Conservation (phyloP, 2,329 filamentous ascomycete genomes). For the Coniella lustricola region DNA sequence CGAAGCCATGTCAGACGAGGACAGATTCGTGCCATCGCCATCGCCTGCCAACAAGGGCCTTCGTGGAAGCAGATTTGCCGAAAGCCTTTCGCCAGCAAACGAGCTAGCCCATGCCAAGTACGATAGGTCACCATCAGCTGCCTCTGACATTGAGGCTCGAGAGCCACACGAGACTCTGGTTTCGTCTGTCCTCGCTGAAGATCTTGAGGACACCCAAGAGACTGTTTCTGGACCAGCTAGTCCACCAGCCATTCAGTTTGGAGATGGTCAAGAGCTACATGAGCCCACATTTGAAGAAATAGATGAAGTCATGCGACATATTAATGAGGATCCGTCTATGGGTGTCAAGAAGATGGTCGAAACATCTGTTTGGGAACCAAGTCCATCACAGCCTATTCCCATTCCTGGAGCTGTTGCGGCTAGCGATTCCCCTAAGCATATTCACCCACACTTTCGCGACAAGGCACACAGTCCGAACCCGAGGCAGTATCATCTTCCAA, state of each 20-base stretch:
- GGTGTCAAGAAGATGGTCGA: constrained; percentile 60
- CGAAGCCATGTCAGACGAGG: background rate
- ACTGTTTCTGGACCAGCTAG: constrained; percentile 24
- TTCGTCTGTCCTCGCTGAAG: constrained; percentile 21
- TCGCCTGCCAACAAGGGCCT: constrained; percentile 22
- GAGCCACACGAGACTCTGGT: constrained; percentile 16
- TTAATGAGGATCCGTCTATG: constrained; percentile 68
- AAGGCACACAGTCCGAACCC: constrained; percentile 70
- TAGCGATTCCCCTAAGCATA: constrained; percentile 45
- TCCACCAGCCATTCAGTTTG: constrained; percentile 21
- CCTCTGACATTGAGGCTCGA: constrained; percentile 17
- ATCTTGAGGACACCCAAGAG: constrained; percentile 26
- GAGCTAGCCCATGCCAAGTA: constrained; percentile 42
- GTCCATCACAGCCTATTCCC: constrained; percentile 31
- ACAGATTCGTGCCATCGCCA: constrained; percentile 11
- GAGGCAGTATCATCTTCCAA: constrained; percentile 41
- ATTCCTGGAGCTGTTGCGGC: constrained; percentile 27
- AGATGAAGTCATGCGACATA: constrained; percentile 83
- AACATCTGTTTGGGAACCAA: constrained; percentile 41
- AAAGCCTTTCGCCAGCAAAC: constrained; percentile 27
- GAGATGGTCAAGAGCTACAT: constrained; percentile 19
- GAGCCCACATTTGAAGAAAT: constrained; percentile 69
- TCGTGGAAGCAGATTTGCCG: constrained; percentile 27
- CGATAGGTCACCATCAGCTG: constrained; percentile 29
- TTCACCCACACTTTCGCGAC: constrained; percentile 52